Conservation (phyloP, 768 basidiomycete genomes). For the Rossbeevera mucosa region DNA sequence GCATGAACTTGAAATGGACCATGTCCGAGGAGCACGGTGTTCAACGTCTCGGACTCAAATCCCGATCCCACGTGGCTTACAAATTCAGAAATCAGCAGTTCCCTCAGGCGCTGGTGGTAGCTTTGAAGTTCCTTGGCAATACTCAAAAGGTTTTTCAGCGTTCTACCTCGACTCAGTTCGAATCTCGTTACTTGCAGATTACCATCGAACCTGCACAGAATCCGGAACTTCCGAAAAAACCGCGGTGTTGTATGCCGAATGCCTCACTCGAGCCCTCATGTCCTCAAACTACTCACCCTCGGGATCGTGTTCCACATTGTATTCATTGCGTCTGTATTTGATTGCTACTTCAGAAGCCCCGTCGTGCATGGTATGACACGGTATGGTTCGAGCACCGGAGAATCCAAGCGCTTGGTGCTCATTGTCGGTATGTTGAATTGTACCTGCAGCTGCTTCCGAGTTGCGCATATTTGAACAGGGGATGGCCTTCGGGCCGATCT, state of each 20-base stretch:
- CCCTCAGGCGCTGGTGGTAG: background rate
- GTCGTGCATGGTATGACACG: slow-evolving; percentile 75
- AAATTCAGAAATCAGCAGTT: background rate
- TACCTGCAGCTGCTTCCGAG: background rate
- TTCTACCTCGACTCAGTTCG: background rate
- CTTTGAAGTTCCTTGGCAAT: background rate
- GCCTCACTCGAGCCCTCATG: slow-evolving; percentile 15
- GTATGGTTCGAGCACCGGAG: slow-evolving; percentile 41
- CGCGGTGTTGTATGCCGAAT: slow-evolving; percentile 8
- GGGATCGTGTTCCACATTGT: slow-evolving; percentile 72
- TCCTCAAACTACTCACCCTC: slow-evolving; percentile 48
- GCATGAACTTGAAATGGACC: background rate
- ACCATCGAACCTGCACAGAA: no score
- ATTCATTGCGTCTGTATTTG: slow-evolving; percentile 70
- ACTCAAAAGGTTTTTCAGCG: background rate
- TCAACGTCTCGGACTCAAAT: background rate
- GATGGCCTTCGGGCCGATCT: slow-evolving; percentile 84
- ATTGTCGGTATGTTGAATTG: slow-evolving; percentile 58
- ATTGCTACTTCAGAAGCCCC: slow-evolving; percentile 85
- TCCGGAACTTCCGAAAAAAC: background rate
- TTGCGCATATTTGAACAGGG: slow-evolving; percentile 38
- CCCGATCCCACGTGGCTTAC: background rate
- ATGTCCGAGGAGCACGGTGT: background rate
- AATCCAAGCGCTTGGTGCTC: slow-evolving; percentile 71
- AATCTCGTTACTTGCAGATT: background rate